Conservation (phyloP, 177 flowering plant species). For the Vitis hybrid region DNA sequence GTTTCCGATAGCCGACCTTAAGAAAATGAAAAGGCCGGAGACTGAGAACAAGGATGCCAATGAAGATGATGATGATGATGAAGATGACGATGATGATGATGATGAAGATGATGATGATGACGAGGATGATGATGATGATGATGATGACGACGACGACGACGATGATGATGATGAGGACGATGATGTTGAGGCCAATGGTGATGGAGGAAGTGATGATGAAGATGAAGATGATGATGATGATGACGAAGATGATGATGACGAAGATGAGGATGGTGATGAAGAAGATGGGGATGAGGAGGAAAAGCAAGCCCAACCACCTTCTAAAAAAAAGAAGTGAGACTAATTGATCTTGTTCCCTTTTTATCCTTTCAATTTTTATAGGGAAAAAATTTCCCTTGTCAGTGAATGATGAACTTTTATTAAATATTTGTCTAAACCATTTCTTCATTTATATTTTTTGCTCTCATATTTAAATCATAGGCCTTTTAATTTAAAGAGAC, state of each 20-base stretch:
- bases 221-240: conserved; percentile 21
- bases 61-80: conserved; percentile 17
- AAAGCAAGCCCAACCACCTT: conserved; percentile 11
- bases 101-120: conserved; percentile 14
- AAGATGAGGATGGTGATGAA: conserved; percentile 16
- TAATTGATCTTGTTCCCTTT: neutral
- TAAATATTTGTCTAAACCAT: no score
- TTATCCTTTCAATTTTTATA: neutral
- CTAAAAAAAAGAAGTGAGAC: conserved; percentile 17
- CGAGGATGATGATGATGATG: conserved; percentile 19
- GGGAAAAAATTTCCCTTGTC: no score
- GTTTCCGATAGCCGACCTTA: conserved; percentile 22
- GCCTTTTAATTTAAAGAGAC: no score
- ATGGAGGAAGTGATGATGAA: conserved; percentile 8
- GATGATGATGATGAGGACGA: conserved; percentile 11
- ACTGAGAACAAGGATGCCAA: conserved; percentile 19
- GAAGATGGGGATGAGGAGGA: conserved; percentile 21
- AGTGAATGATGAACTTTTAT: no score
- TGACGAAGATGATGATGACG: conserved; percentile 9
- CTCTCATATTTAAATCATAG: no score
- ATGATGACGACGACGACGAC: neutral
- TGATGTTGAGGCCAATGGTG: conserved; percentile 16
- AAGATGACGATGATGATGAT: conserved; percentile 8
- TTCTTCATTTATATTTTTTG: no score
- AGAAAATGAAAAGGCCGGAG: conserved; percentile 10